Evolutionary conservation across 805 yeast species (phyloP).

Genomic region (Torulaspora indica): DNA sequence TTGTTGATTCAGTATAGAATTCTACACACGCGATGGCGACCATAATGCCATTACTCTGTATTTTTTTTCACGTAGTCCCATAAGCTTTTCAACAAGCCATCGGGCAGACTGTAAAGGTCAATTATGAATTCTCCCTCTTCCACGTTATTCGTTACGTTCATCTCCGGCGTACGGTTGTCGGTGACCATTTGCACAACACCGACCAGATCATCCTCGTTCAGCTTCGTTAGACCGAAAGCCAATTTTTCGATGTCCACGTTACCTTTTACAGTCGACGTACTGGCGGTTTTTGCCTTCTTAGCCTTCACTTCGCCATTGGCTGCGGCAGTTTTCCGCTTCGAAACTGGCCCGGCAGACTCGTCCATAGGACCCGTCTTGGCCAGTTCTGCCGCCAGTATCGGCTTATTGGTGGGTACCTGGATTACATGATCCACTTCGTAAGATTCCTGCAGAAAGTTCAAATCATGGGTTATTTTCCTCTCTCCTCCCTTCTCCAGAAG

Average conservation of each 20-base stretch:
- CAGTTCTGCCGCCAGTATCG: constrained; percentile 63
- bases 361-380: constrained; percentile 83
- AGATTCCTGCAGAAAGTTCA: constrained; percentile 73
- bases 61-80: constrained; percentile 91
- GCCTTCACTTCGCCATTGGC: constrained; percentile 36
- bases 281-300: constrained; percentile 48
- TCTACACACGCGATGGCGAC: not conserved
- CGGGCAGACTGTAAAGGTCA: constrained; percentile 92
- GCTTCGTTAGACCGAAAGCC: constrained; percentile 83
- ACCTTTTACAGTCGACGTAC: constrained; percentile 53
- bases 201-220: constrained; percentile 86
- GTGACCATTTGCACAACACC: constrained; percentile 97
- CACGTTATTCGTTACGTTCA: constrained; percentile 91
- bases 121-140: constrained; percentile 97
- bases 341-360: constrained; percentile 34
- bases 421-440: constrained; percentile 76
- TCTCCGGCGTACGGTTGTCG: constrained; percentile 89
- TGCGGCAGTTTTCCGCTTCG: constrained; percentile 29
- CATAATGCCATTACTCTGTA: constrained; percentile 27
- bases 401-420: constrained; percentile 70
- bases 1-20: not conserved
- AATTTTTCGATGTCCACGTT: constrained; percentile 81
- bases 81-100: constrained; percentile 79
- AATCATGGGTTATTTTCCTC: constrained; percentile 78
- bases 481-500: constrained; percentile 86